Percentiles rank a stretch among this genome's conserved stretches.
Evolutionary conservation across 108 stramenopile genomes (phyloP).

Genomic region (Bacterosira constricta): DNA sequence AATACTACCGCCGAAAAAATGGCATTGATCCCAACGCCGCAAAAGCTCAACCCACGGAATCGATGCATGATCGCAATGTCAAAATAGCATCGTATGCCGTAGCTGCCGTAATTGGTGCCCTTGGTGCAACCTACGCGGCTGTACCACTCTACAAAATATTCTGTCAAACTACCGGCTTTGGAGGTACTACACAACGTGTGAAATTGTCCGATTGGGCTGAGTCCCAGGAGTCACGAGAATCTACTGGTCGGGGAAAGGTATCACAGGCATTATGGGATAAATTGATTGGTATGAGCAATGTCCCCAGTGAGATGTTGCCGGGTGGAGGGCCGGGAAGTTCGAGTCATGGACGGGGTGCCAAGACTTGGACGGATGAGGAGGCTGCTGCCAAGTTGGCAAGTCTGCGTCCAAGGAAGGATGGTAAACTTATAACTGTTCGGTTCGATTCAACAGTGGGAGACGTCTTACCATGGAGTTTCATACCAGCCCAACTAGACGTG

Average conservation of each 20-base stretch:
- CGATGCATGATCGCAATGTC: conserved; percentile 62
- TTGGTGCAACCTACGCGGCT: conserved; percentile 94
- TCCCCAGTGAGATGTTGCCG: conserved; percentile 50
- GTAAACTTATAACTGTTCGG: conserved; percentile 88
- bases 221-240: conserved; percentile 34
- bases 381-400: conserved; percentile 80
- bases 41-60: conserved; percentile 28
- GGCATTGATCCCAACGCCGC: conserved; percentile 22
- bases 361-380: conserved; percentile 90
- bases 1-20: conserved; percentile 59
- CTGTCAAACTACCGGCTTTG: conserved; percentile 99
- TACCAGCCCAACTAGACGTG: conserved; percentile 90
- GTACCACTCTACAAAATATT: conserved; percentile 99
- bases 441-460: conserved; percentile 95
- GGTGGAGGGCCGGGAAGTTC: neutral
- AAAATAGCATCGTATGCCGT: conserved; percentile 79
- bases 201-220: conserved; percentile 59
- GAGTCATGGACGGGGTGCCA: conserved; percentile 53
- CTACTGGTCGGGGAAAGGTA: conserved; percentile 31
- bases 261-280: conserved; percentile 42
- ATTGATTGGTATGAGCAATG: conserved; percentile 47
- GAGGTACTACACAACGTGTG: conserved; percentile 95
- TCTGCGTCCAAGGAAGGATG: conserved; percentile 86
- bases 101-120: conserved; percentile 78
- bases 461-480: conserved; percentile 95